Percentiles rank a stretch among this genome's conserved stretches.
Evolutionary conservation across 345 rosid species (phyloP).

Genomic region (Eucalyptus regnans): DNA sequence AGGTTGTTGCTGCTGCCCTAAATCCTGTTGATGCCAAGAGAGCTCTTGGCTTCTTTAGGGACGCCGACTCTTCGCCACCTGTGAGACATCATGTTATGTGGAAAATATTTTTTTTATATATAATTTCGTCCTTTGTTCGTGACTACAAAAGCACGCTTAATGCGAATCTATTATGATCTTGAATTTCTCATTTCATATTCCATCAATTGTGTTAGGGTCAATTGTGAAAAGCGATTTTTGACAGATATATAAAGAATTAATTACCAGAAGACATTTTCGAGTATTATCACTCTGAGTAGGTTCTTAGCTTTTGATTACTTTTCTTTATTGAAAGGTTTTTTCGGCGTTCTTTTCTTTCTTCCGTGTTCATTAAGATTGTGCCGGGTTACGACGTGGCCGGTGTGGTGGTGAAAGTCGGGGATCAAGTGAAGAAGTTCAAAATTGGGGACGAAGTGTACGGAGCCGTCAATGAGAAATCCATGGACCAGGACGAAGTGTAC

Average conservation of each 20-base stretch:
- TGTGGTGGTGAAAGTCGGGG: constrained; percentile 64
- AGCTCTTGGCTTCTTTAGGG: constrained; percentile 64
- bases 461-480: constrained; percentile 64
- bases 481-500: constrained; percentile 9
- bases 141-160: neutral
- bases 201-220: too few species aligned
- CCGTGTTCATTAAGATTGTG: constrained; percentile 32
- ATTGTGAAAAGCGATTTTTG: too few species aligned
- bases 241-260: too few species aligned
- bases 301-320: neutral
- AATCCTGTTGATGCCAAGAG: constrained; percentile 80
- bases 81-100: constrained; percentile 6
- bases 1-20: constrained; percentile 78
- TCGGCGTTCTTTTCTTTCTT: neutral
- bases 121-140: neutral
- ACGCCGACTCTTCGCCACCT: constrained; percentile 69
- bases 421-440: constrained; percentile 51
- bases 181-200: too few species aligned
- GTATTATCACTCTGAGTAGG: neutral
- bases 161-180: neutral
- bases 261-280: too few species aligned
- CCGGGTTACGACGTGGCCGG: constrained; percentile 89
- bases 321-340: neutral
- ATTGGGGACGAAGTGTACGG: constrained; percentile 83
- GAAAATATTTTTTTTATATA: neutral